Evolutionary conservation across 2,329 filamentous ascomycete genomes (phyloP), one percentile per base, ranked within the genome.

Genomic region (Atkinsonella texensis): DNA sequence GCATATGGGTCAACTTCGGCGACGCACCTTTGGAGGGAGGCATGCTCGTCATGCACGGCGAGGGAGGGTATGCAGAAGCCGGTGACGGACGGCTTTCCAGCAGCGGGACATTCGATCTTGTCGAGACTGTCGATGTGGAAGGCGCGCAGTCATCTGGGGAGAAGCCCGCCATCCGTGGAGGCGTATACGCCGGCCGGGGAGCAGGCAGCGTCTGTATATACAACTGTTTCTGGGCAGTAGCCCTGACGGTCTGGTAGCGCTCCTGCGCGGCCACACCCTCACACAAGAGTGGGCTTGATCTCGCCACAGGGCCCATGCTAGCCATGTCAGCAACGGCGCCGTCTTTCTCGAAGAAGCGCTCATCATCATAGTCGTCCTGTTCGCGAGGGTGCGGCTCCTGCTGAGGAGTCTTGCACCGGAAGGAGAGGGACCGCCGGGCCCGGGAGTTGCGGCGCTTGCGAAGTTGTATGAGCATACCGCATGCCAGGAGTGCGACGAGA

Each of bases 351-450:
- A 47, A 49, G 35, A 53, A 53, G 18, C 31, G 28, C 32, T 52
- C 53, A 23, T 55, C 46, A 35, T 47, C 39, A 17, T 49, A 20
- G 39, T 49, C 44, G 18, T 52, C 41, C 18, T 46, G 4, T 10
- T 40, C 13, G n/a, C 20, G 33, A 9, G 49, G 28, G 20, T 50
- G 40, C 8, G n/a, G 28, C 28, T 28, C 28, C 28, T 28, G 28
- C 28, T 4, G 2, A 4, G 7, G 28, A 15, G 74, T 70, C 52
- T 75, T 72, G 63, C 76, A 78, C 33, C 70, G 70, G 62, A 78
- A 79, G 1, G 73, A 76, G 31, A 78, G 66, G 8, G 48, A 44
- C 20, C 4, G 72, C 69, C 0, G 75, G 77, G 13, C 61, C 60
- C 46, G 41, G 49, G 4, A 10, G 20, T 13, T 41, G 52, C 56